A percentile compares a stretch with the other conserved stretches of the same genome.
Conservation (phyloP, 2,329 filamentous ascomycete genomes). For the Periconia digitata region DNA sequence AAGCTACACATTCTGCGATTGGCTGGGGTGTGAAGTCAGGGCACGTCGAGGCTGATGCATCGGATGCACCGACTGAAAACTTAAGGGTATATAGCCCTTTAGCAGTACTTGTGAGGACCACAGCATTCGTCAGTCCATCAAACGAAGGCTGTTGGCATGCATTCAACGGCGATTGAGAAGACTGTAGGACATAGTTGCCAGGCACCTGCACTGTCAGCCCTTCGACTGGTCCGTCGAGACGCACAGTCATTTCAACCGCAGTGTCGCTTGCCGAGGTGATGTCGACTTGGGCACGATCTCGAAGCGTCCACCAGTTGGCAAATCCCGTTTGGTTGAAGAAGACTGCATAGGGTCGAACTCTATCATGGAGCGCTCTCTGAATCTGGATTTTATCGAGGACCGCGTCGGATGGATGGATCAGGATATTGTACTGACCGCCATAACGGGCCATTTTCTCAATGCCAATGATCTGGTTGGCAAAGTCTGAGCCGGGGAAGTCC, state of each 20-base stretch:
- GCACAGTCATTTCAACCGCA: slow-evolving; percentile 4
- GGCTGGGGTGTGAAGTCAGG: slow-evolving; percentile 8
- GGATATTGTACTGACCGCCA: slow-evolving; percentile 9
- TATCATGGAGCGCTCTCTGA: slow-evolving; percentile 8
- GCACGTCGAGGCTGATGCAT: slow-evolving; percentile 2
- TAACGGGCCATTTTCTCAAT: slow-evolving; percentile 7
- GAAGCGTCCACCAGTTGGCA: slow-evolving; percentile 9
- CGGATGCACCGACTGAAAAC: neutral
- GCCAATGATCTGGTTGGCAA: slow-evolving; percentile 4
- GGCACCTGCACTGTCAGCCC: slow-evolving; percentile 8
- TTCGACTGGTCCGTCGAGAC: slow-evolving; percentile 4
- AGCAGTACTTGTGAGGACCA: slow-evolving; percentile 6
- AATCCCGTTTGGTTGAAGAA: slow-evolving; percentile 11
- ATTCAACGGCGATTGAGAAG: neutral
- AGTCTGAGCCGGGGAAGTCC: slow-evolving; percentile 8
- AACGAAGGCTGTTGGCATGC: slow-evolving; percentile 7
- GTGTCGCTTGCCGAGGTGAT: slow-evolving; percentile 1
- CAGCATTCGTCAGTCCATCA: slow-evolving; percentile 4
- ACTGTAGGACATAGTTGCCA: slow-evolving; percentile 4
- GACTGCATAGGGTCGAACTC: slow-evolving; percentile 4
- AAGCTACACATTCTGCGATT: slow-evolving; percentile 3
- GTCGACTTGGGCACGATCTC: slow-evolving; percentile 2
- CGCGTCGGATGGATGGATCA: slow-evolving; percentile 7
- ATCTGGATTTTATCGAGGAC: slow-evolving; percentile 9
- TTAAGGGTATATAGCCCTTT: slow-evolving; percentile 3